phyloP scores from a whole-genome alignment of 129 eudicot species.

The Flaveria linearis region DNA sequence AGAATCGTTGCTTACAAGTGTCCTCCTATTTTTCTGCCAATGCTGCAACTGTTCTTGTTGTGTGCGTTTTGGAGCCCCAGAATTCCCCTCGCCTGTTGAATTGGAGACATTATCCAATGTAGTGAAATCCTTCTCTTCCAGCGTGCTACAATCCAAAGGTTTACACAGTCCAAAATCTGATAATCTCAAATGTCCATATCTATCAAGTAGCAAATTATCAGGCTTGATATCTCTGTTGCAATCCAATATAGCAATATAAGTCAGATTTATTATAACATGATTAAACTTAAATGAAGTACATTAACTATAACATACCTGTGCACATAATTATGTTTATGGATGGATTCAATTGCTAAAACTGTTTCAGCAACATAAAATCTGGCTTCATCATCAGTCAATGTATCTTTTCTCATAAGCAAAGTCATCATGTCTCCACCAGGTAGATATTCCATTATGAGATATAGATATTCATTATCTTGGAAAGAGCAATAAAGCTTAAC shows the following conservation, averaged over 20 bases:
- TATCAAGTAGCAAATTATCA: slow-evolving; percentile 91
- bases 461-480: slow-evolving; percentile 84
- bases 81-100: slow-evolving; percentile 46
- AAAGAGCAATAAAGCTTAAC: slow-evolving; percentile 86
- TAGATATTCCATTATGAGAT: slow-evolving; percentile 90
- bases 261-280: slow-evolving; percentile 18
- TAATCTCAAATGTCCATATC: slow-evolving; percentile 75
- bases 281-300: background rate
- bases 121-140: slow-evolving; percentile 73
- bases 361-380: slow-evolving; percentile 93
- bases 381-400: slow-evolving; percentile 74
- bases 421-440: slow-evolving; percentile 99
- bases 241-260: slow-evolving; percentile 13
- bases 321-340: slow-evolving; percentile 82
- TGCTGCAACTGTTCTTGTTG: slow-evolving; percentile 92
- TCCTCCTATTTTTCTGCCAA: slow-evolving; percentile 94
- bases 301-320: slow-evolving; percentile 50
- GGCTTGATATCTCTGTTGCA: slow-evolving; percentile 89
- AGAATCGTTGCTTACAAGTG: slow-evolving; percentile 56
- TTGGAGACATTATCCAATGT: slow-evolving; percentile 43
- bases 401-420: slow-evolving; percentile 86
- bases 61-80: slow-evolving; percentile 66
- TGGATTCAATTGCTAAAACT: slow-evolving; percentile 92
- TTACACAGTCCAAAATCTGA: slow-evolving; percentile 91
- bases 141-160: slow-evolving; percentile 81